Evolutionary conservation across 805 yeast genomes (phyloP).

Genomic region (Saccharomycopsis oosterbeekiorum): DNA sequence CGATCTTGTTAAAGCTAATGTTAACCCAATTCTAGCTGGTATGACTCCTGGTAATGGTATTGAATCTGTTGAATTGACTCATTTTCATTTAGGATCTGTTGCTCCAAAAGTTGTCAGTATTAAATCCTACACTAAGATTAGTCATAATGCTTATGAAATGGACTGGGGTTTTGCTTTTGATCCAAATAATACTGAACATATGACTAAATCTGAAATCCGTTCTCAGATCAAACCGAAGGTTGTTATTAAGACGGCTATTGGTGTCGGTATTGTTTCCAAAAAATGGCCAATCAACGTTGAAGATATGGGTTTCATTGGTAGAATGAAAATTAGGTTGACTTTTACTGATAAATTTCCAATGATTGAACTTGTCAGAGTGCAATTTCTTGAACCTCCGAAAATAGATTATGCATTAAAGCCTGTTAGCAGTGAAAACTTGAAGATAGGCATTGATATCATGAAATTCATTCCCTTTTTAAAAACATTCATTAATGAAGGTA

Average conservation of each 20-base stretch:
- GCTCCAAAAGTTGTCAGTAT: conserved; percentile 68
- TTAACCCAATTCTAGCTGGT: conserved; percentile 58
- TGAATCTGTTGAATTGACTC: conserved; percentile 61
- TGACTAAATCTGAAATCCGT: conserved; percentile 67
- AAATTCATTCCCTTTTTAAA: conserved; percentile 74
- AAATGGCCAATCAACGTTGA: conserved; percentile 71
- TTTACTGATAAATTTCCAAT: conserved; percentile 67
- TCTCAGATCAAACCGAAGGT: conserved; percentile 72
- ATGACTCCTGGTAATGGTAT: conserved; percentile 79
- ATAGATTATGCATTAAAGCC: conserved; percentile 78
- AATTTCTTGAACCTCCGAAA: conserved; percentile 66
- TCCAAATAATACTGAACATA: conserved; percentile 74
- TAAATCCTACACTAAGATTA: conserved; percentile 62
- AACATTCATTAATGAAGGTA: conserved; percentile 56
- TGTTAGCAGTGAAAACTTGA: conserved; percentile 77
- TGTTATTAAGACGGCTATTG: conserved; percentile 70
- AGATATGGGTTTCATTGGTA: conserved; percentile 67
- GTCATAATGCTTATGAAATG: conserved; percentile 63
- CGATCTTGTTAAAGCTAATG: conserved; percentile 59
- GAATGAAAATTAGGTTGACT: conserved; percentile 47
- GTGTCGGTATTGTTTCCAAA: conserved; percentile 72
- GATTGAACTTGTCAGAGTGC: conserved; percentile 59
- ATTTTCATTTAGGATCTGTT: conserved; percentile 72
- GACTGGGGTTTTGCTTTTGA: conserved; percentile 77
- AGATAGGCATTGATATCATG: conserved; percentile 66